These are phyloP conservation scores for Fusarium lyarnte DNA, from an alignment of 2,329 filamentous ascomycete genomes.

Conservation along the genomic window DNA sequence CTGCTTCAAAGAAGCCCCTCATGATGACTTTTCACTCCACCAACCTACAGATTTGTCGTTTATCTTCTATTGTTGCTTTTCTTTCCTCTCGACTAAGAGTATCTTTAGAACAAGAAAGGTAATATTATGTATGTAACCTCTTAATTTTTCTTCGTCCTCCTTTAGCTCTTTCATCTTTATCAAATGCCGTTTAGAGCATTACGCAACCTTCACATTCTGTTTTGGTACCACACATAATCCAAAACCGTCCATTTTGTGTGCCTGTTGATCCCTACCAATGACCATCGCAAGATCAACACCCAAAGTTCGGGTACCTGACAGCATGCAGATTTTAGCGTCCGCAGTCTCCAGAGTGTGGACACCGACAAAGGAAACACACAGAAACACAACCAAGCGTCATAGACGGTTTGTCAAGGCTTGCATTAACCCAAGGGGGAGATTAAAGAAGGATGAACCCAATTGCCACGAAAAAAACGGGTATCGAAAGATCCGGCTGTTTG, in stretches of 20 bases:
- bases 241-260: neutral
- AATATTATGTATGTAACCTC: neutral
- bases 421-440: slow-evolving; percentile 29
- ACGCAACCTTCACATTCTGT: neutral
- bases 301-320: slow-evolving; percentile 29
- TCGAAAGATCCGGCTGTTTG: neutral
- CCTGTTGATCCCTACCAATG: neutral
- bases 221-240: neutral
- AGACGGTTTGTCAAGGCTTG: neutral
- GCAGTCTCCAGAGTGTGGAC: neutral
- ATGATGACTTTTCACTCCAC: neutral
- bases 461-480: slow-evolving; percentile 31
- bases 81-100: neutral
- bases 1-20: neutral
- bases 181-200: neutral
- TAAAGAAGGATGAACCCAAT: slow-evolving; percentile 22
- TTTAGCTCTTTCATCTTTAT: neutral
- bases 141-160: too few relatives aligned
- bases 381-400: slow-evolving; percentile 22
- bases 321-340: slow-evolving; percentile 23
- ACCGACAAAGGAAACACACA: neutral
- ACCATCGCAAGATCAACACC: neutral
- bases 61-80: neutral
- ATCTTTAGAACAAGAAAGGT: neutral
- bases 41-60: neutral